These are phyloP conservation scores for Arthrobotrys iridis DNA, from an alignment of 2,329 filamentous ascomycete species.

Conservation along the genomic window DNA sequence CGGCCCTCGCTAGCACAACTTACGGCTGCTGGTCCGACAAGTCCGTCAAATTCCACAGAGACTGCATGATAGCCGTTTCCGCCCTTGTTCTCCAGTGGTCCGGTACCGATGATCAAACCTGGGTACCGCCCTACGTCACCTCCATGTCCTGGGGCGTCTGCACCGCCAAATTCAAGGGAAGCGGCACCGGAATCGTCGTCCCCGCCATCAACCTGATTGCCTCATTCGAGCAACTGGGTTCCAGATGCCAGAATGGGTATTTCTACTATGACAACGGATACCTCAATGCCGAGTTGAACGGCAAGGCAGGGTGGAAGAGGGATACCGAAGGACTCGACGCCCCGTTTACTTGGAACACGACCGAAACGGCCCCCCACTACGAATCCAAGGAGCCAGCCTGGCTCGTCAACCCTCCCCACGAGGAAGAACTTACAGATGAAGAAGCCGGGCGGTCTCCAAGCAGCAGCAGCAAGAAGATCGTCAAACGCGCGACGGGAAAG, in stretches of 20 bases:
- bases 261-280: slow-evolving; percentile 21
- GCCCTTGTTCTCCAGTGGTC: background rate
- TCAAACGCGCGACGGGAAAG: slow-evolving; percentile 2
- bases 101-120: slow-evolving; percentile 10
- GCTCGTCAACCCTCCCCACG: background rate
- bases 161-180: slow-evolving; percentile 12
- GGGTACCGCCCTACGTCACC: slow-evolving; percentile 17
- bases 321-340: background rate
- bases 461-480: background rate
- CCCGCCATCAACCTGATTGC: slow-evolving; percentile 8
- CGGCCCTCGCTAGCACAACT: slow-evolving; percentile 10
- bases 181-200: slow-evolving; percentile 5
- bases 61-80: slow-evolving; percentile 5
- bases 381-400: slow-evolving; percentile 1
- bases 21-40: slow-evolving; percentile 34
- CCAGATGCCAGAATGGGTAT: slow-evolving; percentile 18
- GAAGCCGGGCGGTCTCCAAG: too few species aligned
- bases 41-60: slow-evolving; percentile 17
- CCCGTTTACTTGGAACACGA: slow-evolving; percentile 15
- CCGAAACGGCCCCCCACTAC: background rate
- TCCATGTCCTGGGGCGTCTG: slow-evolving; percentile 3
- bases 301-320: slow-evolving; percentile 8
- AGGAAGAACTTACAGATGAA: background rate
- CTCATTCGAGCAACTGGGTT: slow-evolving; percentile 26
- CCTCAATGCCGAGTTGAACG: slow-evolving; percentile 26